These are phyloP conservation scores for Rhizopogon vulgaris DNA, from an alignment of 768 basidiomycete species.

Conservation along the genomic window DNA sequence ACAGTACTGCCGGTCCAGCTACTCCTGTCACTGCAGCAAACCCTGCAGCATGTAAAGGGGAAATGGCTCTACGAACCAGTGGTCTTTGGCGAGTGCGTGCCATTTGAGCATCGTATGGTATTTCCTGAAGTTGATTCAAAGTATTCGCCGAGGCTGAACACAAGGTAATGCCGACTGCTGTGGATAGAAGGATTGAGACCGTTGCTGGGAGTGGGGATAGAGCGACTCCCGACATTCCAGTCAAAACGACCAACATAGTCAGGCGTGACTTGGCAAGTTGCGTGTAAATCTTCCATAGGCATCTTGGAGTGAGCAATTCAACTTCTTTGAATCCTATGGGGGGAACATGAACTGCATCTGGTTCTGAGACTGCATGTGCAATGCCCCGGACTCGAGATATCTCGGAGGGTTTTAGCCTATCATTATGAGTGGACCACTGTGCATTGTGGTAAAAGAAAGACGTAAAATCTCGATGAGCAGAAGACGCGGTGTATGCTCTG, in stretches of 20 bases:
- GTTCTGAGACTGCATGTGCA: slow-evolving; percentile 7
- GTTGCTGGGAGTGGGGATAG: slow-evolving; percentile 84
- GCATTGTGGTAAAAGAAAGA: slow-evolving; percentile 64
- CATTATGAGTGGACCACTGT: slow-evolving; percentile 34
- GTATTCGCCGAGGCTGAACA: slow-evolving; percentile 93
- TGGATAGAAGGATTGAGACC: slow-evolving; percentile 77
- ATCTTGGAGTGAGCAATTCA: slow-evolving; percentile 40
- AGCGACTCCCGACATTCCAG: slow-evolving; percentile 89
- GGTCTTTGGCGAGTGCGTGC: slow-evolving; percentile 83
- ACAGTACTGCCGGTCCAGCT: slow-evolving; percentile 72
- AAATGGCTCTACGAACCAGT: slow-evolving; percentile 78
- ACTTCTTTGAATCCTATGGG: slow-evolving; percentile 28
- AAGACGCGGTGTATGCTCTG: slow-evolving; percentile 20
- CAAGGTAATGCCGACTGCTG: slow-evolving; percentile 83
- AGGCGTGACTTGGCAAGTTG: slow-evolving; percentile 85
- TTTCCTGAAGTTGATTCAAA: slow-evolving; percentile 90
- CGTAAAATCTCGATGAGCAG: slow-evolving; percentile 25
- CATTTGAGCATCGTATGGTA: slow-evolving; percentile 97
- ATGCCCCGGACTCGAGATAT: slow-evolving; percentile 5
- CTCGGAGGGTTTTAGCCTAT: background rate
- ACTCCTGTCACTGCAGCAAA: slow-evolving; percentile 78
- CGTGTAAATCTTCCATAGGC: slow-evolving; percentile 60
- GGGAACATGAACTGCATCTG: slow-evolving; percentile 7
- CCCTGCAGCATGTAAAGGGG: slow-evolving; percentile 73
- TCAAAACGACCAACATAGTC: slow-evolving; percentile 78